Base-by-base conservation (phyloP, 495 filamentous ascomycete genomes). In the Aspergillus olivimuriae region DNA sequence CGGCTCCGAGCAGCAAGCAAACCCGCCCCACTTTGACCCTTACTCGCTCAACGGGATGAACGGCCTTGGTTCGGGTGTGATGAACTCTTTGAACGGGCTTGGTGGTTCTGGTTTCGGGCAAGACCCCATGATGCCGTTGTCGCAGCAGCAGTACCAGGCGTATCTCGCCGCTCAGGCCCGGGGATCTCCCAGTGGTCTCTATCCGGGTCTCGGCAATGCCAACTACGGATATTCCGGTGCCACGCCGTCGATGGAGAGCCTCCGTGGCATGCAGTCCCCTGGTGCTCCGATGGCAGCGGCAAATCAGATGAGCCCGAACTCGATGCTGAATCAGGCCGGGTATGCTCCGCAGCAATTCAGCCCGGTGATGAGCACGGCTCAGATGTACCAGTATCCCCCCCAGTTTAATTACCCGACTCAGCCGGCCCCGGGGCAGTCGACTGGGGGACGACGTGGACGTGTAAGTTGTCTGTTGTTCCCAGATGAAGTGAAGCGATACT, bases 311-410 rank as follows among this genome's bases (percentile, higher is more conserved):
- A 71, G 56, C 40, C 52, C 70, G 1, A 62, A 50, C 36, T 57
- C 65, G 14, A 70, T 74, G 58, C 44, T 72, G 15, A 62, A 60
- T 39, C 73, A 74, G 52, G 49, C 61, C 12, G 58, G 55, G 26
- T 77, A 68, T 43, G 55, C 58, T 4, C 59, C 67, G 33, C 71
- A 70, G 45, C 71, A 67, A 34, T 75, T 66, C 54, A 74, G 65
- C 57, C 71, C 71, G 14, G 58, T 69, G 12, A 60, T 74, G 51
- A 58, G 64, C 41, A 52, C 64, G n/a, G 57, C 63, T 48, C 62
- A 70, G 55, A 70, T 77, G 71, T 74, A 74, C 53, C 71, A 70
- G 52, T 76, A 74, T 54, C 65, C 72, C 48, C 65, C 73, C 39
- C 70, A 73, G 51, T 76, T 62, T 51, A 72, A 71, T 51, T 44